These are phyloP conservation scores for Lentinula edodes DNA, from an alignment of 768 basidiomycete species.

Conservation along the genomic window DNA sequence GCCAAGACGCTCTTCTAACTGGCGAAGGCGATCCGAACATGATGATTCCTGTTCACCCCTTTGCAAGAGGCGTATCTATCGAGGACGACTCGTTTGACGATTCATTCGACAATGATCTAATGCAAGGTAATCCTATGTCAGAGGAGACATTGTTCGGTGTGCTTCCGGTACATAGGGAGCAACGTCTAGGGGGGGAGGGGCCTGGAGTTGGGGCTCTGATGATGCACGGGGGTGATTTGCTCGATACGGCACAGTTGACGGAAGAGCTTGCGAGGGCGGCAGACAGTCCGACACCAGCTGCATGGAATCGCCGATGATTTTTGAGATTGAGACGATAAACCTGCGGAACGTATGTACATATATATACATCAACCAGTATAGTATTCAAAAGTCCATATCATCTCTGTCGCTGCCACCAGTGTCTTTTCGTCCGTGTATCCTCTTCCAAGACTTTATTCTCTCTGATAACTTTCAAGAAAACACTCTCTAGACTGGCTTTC, in stretches of 20 bases:
- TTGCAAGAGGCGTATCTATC: slow-evolving; percentile 45
- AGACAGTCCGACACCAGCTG: slow-evolving; percentile 62
- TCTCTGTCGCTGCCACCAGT: slow-evolving; percentile 11
- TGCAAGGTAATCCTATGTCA: slow-evolving; percentile 14
- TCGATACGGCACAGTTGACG: slow-evolving; percentile 61
- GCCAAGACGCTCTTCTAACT: background rate
- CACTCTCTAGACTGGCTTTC: slow-evolving; percentile 63
- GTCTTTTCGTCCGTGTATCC: slow-evolving; percentile 18
- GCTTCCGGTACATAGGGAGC: slow-evolving; percentile 41
- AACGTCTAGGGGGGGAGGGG: slow-evolving; percentile 10
- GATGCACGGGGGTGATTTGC: slow-evolving; percentile 59
- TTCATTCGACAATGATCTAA: slow-evolving; percentile 38
- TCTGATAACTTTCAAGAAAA: slow-evolving; percentile 66
- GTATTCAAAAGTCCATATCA: background rate
- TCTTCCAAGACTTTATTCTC: slow-evolving; percentile 54
- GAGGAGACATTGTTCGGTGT: slow-evolving; percentile 75
- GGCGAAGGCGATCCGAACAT: slow-evolving; percentile 16
- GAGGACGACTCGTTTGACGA: slow-evolving; percentile 51
- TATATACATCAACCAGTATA: background rate
- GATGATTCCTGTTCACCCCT: slow-evolving; percentile 49
- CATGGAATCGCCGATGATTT: slow-evolving; percentile 9
- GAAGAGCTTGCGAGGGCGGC: slow-evolving; percentile 40
- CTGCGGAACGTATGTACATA: background rate
- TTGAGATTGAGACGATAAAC: background rate
- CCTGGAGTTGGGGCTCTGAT: slow-evolving; percentile 29